A percentile compares a stretch with the other conserved stretches of the same genome.
phyloP scores from a whole-genome alignment of 441 rosid genomes.

The Manihot esculenta region DNA sequence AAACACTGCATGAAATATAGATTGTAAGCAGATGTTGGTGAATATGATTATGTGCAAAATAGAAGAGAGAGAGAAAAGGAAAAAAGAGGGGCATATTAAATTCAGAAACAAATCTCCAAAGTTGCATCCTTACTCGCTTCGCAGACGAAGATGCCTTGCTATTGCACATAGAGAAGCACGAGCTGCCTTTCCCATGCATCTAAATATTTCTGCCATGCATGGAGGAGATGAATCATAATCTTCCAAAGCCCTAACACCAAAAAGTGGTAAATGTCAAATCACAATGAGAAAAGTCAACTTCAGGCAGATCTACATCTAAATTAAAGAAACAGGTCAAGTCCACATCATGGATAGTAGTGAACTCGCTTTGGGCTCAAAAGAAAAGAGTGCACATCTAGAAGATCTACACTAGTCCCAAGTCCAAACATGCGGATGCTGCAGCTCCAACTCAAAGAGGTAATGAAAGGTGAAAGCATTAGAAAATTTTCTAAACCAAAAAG shows the following conservation, averaged over 20 bases:
- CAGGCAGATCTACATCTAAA: not conserved
- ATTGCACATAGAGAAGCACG: slow-evolving; percentile 81
- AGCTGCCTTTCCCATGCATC: slow-evolving; percentile 95
- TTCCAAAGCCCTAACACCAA: slow-evolving; percentile 62
- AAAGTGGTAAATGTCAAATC: slow-evolving; percentile 1
- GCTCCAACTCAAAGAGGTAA: not conserved
- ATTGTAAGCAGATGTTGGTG: slow-evolving; percentile 19
- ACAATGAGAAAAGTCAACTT: not conserved
- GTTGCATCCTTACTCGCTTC: slow-evolving; percentile 84
- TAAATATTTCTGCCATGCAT: slow-evolving; percentile 85
- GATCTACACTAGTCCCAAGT: not conserved
- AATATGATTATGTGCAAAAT: not conserved
- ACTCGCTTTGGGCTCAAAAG: not conserved
- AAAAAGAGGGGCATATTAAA: slow-evolving; percentile 3
- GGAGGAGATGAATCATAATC: slow-evolving; percentile 95
- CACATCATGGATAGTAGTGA: not conserved
- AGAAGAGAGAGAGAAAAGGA: slow-evolving; percentile 3
- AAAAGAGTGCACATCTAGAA: not conserved
- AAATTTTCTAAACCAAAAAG: not conserved
- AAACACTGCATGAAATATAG: slow-evolving; percentile 58
- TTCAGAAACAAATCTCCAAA: slow-evolving; percentile 26
- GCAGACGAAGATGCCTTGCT: slow-evolving; percentile 88
- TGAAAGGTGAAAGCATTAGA: not conserved
- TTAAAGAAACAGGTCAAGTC: not conserved
- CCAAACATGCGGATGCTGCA: not conserved